Base-by-base conservation (phyloP, 805 yeast species). In the Lachancea quebecensis region DNA sequence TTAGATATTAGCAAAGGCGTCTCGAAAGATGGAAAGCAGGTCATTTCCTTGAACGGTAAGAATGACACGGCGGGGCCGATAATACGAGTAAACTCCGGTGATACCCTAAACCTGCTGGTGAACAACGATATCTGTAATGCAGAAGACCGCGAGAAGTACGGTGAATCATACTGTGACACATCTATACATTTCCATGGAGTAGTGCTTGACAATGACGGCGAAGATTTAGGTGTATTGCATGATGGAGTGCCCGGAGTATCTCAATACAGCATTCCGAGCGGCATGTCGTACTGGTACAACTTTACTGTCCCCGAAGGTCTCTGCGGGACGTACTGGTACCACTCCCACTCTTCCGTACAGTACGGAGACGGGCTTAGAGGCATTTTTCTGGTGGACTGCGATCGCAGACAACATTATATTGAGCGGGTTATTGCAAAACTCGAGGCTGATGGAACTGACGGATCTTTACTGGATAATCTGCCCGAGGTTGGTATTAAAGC, bases 221-320 rank as follows among this genome's bases (percentile, higher is more conserved):
- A 62, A 58, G 77, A 72, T 41, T 78, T 78, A 7, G 73, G 66
- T 1, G 64, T 65, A 51, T 57, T 63, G 2, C 42, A 69, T 70
- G 70, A 69, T 79, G 64, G 65, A 9, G 58, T 60, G 14, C 65
- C 65, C 4, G 50, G 50, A 4, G 43, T 84, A 16, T 79, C 86
- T 11, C 90, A 84, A 59, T 78, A 85, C 60, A 86, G 89, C 34
- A 81, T 84, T 50, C 72, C 78, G 34, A 79, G 82, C 10, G 82
- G 80, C 21, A 78, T 77, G 51, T 72, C 81, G 2, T 74, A 72
- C 59, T 64, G 79, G 53, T 74, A 78, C 50, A 57, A 61, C 32
- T 74, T 77, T 49, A 68, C 68, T 11, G 52, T 68, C 2, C 78
- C 78, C 39, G 42, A 45, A 30, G 60, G 58, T 43, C 71, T 69